Evolutionary conservation across 176 grass and related monocot genomes (phyloP).

Genomic region (Chrysopogon serrulatus): DNA sequence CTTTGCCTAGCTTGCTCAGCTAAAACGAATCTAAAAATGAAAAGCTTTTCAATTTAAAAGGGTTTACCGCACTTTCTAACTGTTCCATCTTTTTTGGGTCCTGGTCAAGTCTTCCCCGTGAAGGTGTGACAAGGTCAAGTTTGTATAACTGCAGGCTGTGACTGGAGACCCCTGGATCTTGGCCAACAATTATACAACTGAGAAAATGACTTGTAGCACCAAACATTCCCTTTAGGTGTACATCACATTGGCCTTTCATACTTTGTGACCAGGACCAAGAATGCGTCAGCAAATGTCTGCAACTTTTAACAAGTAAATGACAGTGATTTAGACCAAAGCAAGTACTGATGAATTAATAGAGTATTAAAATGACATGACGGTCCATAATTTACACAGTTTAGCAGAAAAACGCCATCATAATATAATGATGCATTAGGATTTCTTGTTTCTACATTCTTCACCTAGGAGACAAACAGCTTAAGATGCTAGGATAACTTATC

Average conservation of each 20-base stretch:
- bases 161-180: background rate
- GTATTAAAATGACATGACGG: background rate
- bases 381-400: background rate
- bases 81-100: background rate
- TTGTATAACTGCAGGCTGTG: background rate
- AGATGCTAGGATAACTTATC: background rate
- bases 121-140: conserved; percentile 26
- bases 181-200: background rate
- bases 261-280: conserved; percentile 12
- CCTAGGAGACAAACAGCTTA: background rate
- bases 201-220: background rate
- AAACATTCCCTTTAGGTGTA: conserved; percentile 1
- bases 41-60: background rate
- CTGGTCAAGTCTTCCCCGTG: conserved; percentile 4
- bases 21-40: background rate
- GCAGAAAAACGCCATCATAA: background rate
- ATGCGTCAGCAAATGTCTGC: background rate
- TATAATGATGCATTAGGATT: background rate
- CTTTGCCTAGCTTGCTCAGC: background rate
- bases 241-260: conserved; percentile 18
- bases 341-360: background rate
- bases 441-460: background rate
- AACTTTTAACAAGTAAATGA: conserved; percentile 16
- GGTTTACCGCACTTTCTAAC: background rate
- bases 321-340: conserved; percentile 2